Conservation (phyloP, 2,329 filamentous ascomycete genomes). For the Hyphodiscus sp. region DNA sequence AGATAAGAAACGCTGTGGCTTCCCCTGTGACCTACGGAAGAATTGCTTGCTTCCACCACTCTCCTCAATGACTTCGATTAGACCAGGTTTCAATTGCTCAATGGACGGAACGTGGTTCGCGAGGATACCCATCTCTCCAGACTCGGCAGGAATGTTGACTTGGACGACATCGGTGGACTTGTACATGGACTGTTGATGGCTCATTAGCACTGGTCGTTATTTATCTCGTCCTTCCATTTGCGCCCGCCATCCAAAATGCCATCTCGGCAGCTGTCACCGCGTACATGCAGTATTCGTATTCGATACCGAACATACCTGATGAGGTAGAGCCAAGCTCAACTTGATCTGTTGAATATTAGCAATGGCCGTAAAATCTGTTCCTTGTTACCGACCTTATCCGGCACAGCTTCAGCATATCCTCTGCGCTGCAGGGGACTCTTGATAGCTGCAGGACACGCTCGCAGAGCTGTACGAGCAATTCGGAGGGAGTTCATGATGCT, state of each 20-base stretch:
- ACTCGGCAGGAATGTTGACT: slow-evolving; percentile 98
- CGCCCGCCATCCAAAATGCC: not conserved
- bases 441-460: slow-evolving; percentile 72
- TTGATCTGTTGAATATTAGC: slow-evolving; percentile 60
- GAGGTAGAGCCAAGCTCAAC: slow-evolving; percentile 94
- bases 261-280: not conserved
- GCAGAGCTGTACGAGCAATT: slow-evolving; percentile 82
- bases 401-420: slow-evolving; percentile 82
- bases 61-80: slow-evolving; percentile 95
- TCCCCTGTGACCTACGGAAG: slow-evolving; percentile 68
- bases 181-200: slow-evolving; percentile 56
- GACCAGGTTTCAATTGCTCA: slow-evolving; percentile 95
- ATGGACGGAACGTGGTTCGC: slow-evolving; percentile 98
- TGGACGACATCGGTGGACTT: slow-evolving; percentile 71
- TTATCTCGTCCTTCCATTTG: not conserved
- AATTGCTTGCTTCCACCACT: slow-evolving; percentile 85
- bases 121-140: slow-evolving; percentile 98
- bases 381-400: slow-evolving; percentile 61
- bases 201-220: slow-evolving; percentile 30
- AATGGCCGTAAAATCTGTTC: slow-evolving; percentile 19
- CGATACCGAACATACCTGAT: slow-evolving; percentile 69
- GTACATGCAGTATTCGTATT: not conserved
- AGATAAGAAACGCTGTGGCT: slow-evolving; percentile 1
- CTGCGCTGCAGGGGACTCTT: slow-evolving; percentile 74
- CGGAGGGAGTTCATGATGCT: slow-evolving; percentile 88